Evolutionary conservation across 768 basidiomycete species (phyloP), one percentile per base, ranked within the genome.

Genomic region (Hericium erinaceus): DNA sequence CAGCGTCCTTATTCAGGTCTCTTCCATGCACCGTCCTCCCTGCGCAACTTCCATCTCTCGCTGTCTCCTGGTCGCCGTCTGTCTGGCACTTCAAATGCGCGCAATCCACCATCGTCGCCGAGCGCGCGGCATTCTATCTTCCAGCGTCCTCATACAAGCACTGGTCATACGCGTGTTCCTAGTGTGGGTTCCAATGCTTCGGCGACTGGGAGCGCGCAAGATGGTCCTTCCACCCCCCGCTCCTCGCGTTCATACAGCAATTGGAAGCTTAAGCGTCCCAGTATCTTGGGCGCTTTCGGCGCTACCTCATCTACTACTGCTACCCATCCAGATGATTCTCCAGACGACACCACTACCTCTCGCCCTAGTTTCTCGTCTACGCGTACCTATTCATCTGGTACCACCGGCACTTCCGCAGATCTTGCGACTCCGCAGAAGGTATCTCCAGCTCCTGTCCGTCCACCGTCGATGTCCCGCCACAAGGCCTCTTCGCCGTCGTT

Each of bases 261-360:
- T 39, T 71, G 70, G 70, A 62, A 64, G 53, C 64, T 72, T 60
- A 69, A 63, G 58, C 68, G 69, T 28, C 83, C 86, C 11, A 82
- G 77, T 60, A 79, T 88, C 22, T 68, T 86, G 22, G 82, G 80
- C 6, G 81, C 87, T 61, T 87, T 87, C 64, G 72, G 20, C 20
- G 44, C 44, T 20, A 10, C 33, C 6, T 51, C 78, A 28, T 75
- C 79, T 56, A 64, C 72, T 75, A 65, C 61, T 72, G 52, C 78
- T 70, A 52, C 62, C 39, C 16, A 41, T 48, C 44, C 63, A 38
- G 53, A 59, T 51, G 57, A 57, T 53, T 65, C 74, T 52, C 68
- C 72, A 48, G 73, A 76, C 33, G 75, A 63, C 38, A 60, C 60
- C 20, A 57, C 60, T 26, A 57, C 64, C 50, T 57, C 64, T 39